Evolutionary conservation across 306 rosid genomes (phyloP).

Genomic region (Cucumis sativus): DNA sequence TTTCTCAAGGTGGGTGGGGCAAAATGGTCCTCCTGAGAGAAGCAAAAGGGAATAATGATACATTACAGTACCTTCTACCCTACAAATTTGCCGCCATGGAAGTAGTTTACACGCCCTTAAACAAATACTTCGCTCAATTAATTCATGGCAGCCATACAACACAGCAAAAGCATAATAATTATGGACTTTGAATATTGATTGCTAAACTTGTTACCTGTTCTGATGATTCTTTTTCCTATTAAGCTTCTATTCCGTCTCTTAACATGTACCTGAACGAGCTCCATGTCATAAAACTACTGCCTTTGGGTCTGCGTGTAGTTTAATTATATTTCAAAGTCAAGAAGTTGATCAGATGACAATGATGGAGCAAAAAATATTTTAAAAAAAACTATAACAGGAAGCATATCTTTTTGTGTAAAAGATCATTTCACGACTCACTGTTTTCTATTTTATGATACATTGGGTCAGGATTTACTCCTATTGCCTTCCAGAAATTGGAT

Average conservation of each 20-base stretch:
- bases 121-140: not conserved
- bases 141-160: not conserved
- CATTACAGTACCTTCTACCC: not conserved
- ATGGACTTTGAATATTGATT: not conserved
- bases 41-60: not conserved
- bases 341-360: not conserved
- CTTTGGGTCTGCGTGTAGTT: slow-evolving; percentile 26
- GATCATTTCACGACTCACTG: slow-evolving; percentile 28
- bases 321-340: not conserved
- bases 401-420: not conserved
- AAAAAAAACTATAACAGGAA: not conserved
- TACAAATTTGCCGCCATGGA: not conserved
- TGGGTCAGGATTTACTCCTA: slow-evolving; percentile 15
- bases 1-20: not conserved
- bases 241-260: no score
- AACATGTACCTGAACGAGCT: not conserved
- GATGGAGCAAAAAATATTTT: not conserved
- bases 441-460: slow-evolving; percentile 19
- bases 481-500: slow-evolving; percentile 14
- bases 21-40: not conserved
- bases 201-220: not conserved
- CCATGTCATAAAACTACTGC: slow-evolving; percentile 23
- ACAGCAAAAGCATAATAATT: not conserved
- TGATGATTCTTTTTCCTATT: not conserved
- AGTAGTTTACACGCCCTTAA: not conserved